Evolutionary conservation across 352 stramenopile genomes (phyloP), one percentile per base, ranked within the genome.

Genomic region (Peronospora belbahrii): DNA sequence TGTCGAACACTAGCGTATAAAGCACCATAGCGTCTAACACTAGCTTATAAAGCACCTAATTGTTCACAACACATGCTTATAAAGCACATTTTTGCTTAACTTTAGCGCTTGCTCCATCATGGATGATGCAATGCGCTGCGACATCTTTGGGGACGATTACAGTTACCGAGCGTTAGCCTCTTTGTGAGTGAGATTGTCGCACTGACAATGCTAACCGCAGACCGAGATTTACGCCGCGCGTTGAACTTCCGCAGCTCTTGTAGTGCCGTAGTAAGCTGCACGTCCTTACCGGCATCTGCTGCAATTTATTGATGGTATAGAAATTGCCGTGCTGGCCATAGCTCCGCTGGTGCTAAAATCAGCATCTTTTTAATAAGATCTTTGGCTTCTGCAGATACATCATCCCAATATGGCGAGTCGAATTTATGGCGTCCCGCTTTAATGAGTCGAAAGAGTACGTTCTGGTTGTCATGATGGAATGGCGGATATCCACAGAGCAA

Each of bases 401-500:
- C 76, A 56, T 95, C 85, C 85, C 85, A 95, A 55, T 92, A 93
- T 13, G 83, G 82, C 22, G 82, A 87, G 48, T 92, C 79, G 50
- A 81, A 95, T 44, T 94, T 78, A 56, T 80, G 94, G 37, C 89
- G 80, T 32, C 85, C 83, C 49, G 78, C 79, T n/a, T 72, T 63
- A 56, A 95, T 94, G 59, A 88, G 88, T 38, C 70, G 68, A 59
- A 92, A 98, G 28, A 99, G 66, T 24, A 91, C 68, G 2, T 85
- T 63, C 56, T 98, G 86, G 50, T 96, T 97, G 36, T 97, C 89
- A 62, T 98, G 93, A 52, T 97, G 73, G 62, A 95, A 95, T 18
- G 81, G 81, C 15, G 78, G 75, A 37, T 90, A 93, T 0, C 81
- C 81, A 8, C 67, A 71, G 37, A 97, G 65, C 31, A 97, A 61